Percentiles rank a stretch among this genome's conserved stretches.
Evolutionary conservation across 306 rosid genomes (phyloP).

Genomic region (Ormosia emarginata): DNA sequence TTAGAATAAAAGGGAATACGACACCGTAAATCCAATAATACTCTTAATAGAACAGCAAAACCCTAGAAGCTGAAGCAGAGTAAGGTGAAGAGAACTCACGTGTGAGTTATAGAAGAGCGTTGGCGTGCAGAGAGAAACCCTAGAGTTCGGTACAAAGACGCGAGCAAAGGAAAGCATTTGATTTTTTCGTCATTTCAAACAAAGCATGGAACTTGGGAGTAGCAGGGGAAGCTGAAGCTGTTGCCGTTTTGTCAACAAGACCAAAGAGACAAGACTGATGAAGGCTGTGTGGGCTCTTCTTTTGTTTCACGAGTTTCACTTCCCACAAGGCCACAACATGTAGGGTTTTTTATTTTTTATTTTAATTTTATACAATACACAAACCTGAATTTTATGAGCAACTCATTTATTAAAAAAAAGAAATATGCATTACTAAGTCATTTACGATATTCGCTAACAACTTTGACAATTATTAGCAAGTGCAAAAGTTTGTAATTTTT

Average conservation of each 20-base stretch:
- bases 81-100: slow-evolving; percentile 22
- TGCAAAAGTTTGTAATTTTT: no score
- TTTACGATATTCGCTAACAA: no score
- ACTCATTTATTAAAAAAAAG: no score
- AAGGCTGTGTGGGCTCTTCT: no score
- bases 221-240: not conserved
- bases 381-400: no score
- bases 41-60: not conserved
- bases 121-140: not conserved
- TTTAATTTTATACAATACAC: no score
- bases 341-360: no score
- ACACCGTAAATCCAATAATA: not conserved
- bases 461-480: no score
- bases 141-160: not conserved
- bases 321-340: no score
- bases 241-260: not conserved
- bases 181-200: not conserved
- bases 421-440: no score
- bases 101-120: not conserved
- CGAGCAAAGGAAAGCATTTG: not conserved
- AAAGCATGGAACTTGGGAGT: not conserved
- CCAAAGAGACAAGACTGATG: no score
- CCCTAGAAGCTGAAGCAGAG: slow-evolving; percentile 21
- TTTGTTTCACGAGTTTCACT: no score
- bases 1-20: not conserved